Percentiles rank a stretch among this genome's conserved stretches.
Conservation (phyloP, 2,329 filamentous ascomycete species). For the Triangularia verruculosa region DNA sequence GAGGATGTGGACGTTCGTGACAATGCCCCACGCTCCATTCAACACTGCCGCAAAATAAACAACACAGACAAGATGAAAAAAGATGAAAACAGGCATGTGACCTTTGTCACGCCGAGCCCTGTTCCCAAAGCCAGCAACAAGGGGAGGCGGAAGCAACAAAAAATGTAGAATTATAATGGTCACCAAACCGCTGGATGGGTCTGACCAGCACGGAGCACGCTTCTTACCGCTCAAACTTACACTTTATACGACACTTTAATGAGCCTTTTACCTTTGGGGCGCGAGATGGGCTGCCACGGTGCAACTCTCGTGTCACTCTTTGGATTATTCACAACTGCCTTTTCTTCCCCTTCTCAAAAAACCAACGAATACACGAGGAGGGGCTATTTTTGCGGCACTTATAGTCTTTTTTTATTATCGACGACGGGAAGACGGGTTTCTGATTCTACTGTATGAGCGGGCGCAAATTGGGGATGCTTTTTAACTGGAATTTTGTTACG, state of each 20-base stretch:
- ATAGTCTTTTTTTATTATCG: constrained; percentile 7
- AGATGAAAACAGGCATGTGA: constrained; percentile 54
- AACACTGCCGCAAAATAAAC: constrained; percentile 38
- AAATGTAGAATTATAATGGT: constrained; percentile 14
- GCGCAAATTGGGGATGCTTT: constrained; percentile 5
- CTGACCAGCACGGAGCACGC: not conserved
- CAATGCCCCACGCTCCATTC: constrained; percentile 25
- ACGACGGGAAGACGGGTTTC: not conserved
- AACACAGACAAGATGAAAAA: constrained; percentile 50
- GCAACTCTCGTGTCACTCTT: not conserved
- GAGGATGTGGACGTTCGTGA: constrained; percentile 47
- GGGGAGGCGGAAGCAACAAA: constrained; percentile 34
- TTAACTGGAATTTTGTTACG: constrained; percentile 1
- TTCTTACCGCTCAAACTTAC: not conserved
- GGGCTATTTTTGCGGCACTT: not conserved
- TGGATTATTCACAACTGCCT: not conserved
- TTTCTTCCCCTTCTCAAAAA: not conserved
- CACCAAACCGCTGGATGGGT: not conserved
- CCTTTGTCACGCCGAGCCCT: constrained; percentile 52
- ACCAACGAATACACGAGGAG: not conserved
- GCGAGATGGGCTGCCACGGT: not conserved
- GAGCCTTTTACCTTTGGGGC: not conserved
- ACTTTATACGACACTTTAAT: constrained; percentile 9
- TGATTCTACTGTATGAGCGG: not conserved
- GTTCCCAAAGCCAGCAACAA: constrained; percentile 35